Conservation (phyloP, 495 filamentous ascomycete species). For the Podospora anserina region DNA sequence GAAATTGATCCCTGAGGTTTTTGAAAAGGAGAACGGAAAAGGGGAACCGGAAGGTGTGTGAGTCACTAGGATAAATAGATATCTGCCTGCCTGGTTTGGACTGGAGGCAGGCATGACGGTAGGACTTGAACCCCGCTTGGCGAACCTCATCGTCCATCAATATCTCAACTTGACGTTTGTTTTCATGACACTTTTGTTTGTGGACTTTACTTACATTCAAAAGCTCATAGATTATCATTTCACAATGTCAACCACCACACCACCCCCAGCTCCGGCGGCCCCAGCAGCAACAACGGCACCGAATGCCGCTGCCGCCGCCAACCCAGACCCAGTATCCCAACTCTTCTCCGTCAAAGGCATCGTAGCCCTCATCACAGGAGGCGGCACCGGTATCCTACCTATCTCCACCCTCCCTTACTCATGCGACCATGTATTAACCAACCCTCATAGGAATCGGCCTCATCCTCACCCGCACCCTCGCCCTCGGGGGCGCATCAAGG, state of each 20-base stretch:
- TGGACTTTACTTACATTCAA: too few relatives aligned
- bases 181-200: too few relatives aligned
- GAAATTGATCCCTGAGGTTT: background rate
- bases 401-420: background rate
- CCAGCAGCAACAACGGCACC: background rate
- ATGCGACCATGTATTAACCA: too few relatives aligned
- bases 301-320: too few relatives aligned
- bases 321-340: constrained; percentile 26
- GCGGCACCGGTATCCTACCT: constrained; percentile 50
- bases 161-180: too few relatives aligned
- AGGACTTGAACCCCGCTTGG: background rate
- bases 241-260: background rate
- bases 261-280: background rate
- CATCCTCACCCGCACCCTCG: constrained; percentile 65
- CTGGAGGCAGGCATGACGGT: background rate
- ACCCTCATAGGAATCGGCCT: constrained; percentile 54
- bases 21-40: background rate
- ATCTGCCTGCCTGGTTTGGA: background rate
- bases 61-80: background rate
- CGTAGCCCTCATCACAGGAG: constrained; percentile 63
- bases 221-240: too few relatives aligned
- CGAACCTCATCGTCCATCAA: background rate
- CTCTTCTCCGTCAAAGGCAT: constrained; percentile 59
- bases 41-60: background rate
- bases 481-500: constrained; percentile 54